Evolutionary conservation across 352 stramenopile species (phyloP), one percentile per base, ranked within the genome.

Genomic region (Phytopythium vexans): DNA sequence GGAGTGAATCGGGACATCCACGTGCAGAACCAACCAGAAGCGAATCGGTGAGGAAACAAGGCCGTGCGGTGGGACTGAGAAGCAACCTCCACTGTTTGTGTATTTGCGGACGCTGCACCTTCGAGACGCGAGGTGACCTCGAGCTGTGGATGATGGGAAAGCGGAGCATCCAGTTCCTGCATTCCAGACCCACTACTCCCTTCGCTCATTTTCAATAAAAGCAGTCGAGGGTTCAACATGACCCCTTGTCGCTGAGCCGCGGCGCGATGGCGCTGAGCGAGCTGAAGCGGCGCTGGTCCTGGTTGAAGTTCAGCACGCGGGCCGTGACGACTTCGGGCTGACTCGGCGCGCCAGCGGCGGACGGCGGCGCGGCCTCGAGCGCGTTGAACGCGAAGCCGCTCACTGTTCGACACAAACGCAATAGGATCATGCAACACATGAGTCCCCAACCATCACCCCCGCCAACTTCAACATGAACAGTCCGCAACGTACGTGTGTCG

Each of bases 361-460:
- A 62, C 7, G 41, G 53, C 9, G 52, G 56, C 36, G 46, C 46
- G 12, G 41, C 47, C 32, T 74, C 62, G 16, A 68, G 36, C 40
- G 58, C 62, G 42, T 74, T 74, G 43, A 71, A 74, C 5, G 62
- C 66, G 44, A 74, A 74, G 40, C 66, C 66, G 39, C 54, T 68
- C 11, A 44, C 62, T 74, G 44, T n/a, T 2, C 1, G 8, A 7
- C 9, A 3, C 35, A 56, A 47, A 21, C 8, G 39, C 15, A 49
- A 32, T 14, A 39, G 33, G 38, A 11, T 34, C n/a, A 46, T 27
- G 21, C 21, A 27, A 2, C 21, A 27, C 21, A 27, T 27, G 21
- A 27, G 21, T 27, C 21, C 21, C 1, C 21, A 27, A 27, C 21
- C 41, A 52, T 31, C 8, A 27, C 37, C 33, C 27, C 3, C 35